Evolutionary conservation across 345 rosid species (phyloP), one percentile per base, ranked within the genome.

Genomic region (Hibiscus mutabilis): DNA sequence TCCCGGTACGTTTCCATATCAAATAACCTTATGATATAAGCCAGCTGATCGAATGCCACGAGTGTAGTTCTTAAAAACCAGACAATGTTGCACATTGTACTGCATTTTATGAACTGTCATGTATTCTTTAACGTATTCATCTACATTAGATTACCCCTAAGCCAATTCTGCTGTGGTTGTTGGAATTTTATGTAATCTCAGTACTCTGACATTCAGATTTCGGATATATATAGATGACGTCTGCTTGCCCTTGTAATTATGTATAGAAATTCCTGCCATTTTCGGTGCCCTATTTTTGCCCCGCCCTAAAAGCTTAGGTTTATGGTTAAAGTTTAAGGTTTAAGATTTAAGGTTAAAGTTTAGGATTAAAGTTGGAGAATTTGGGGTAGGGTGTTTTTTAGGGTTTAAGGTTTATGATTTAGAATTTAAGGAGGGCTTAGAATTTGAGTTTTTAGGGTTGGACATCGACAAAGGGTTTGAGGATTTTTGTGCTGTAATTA

Each of bases 1-100:
- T 63, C 49, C 75, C 2, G 69, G 21, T 70, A 62, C 46, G n/a
- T 42, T 42, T 51, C 57, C 49, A 49, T 21, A 51, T 35, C 70
- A 35, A 63, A 24, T 55, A 24, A 49, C 76, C 73, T 18, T 22
- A 4, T 56, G 53, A 14, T 49, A 16, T 46, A 1, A 12, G 49
- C 73, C 73, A 66, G 29, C 73, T n/a, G 22, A 35, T 59, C 5
- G 6, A 62, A 59, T 24, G 27, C 47, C 59, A 14, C 15, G 47
- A 4, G 35, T 27, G 42, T 66, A 66, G 42, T 27, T 25, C 14
- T 66, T 29, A 47, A 66, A 66, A 47, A 47, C 33, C 58, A 66
- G 52, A 46, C 52, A 66, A 66, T 24, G 51, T 46, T 25, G 22
- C 22, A 25, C 13, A 66, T 16, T 27, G 22, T 16, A 13, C 19